These are phyloP conservation scores for Podospora appendiculata DNA, from an alignment of 495 filamentous ascomycete genomes.

Conservation along the genomic window DNA sequence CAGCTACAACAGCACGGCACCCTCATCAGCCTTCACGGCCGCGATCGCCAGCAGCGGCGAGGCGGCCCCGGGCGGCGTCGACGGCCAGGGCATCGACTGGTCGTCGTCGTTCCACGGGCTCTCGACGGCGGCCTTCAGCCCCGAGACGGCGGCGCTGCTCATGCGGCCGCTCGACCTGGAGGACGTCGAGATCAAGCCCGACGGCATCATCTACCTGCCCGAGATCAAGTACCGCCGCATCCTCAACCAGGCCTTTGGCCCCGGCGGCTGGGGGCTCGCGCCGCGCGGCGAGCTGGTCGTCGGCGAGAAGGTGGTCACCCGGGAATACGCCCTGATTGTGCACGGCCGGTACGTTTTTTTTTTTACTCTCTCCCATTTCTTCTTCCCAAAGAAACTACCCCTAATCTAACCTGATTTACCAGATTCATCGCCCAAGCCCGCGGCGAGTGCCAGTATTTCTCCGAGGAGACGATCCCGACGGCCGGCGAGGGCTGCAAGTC, in stretches of 20 bases:
- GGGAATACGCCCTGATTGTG: conserved; percentile 90
- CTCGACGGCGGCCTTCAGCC: conserved; percentile 62
- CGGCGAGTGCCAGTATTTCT: conserved; percentile 94
- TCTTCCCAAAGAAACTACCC: no score
- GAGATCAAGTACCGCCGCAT: conserved; percentile 98
- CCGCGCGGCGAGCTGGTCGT: conserved; percentile 88
- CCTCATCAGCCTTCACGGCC: conserved; percentile 8
- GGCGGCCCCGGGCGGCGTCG: conserved; percentile 1
- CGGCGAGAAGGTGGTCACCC: conserved; percentile 77
- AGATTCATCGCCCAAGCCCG: conserved; percentile 89
- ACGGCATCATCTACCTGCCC: conserved; percentile 92
- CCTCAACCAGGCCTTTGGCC: conserved; percentile 85
- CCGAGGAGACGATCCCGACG: conserved; percentile 86
- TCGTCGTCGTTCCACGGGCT: conserved; percentile 87
- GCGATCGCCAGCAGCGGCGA: conserved; percentile 13
- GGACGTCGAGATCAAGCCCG: conserved; percentile 93
- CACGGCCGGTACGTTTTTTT: conserved; percentile 66
- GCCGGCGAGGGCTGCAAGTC: conserved; percentile 96
- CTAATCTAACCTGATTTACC: no score
- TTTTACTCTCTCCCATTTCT: background rate
- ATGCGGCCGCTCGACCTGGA: conserved; percentile 56
- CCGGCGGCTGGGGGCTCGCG: conserved; percentile 90
- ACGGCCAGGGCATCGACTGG: conserved; percentile 68
- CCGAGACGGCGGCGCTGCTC: conserved; percentile 66
- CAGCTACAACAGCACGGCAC: background rate